Evolutionary conservation across 2,329 filamentous ascomycete genomes (phyloP), one percentile per base, ranked within the genome.

Genomic region (Cordyceps militaris): DNA sequence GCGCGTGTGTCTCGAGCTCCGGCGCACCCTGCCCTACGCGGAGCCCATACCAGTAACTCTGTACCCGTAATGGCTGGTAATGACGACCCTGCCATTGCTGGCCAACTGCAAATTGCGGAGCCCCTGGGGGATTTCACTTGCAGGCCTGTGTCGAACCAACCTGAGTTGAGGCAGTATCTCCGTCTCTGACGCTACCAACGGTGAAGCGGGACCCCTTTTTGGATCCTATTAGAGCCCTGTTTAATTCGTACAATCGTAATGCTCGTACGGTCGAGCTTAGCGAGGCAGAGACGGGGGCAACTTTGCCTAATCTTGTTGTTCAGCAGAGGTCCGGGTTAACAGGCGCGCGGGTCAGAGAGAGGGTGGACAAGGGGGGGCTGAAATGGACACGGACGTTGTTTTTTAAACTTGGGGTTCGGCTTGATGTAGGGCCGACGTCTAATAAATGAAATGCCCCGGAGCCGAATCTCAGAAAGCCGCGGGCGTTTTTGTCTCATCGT

Each of bases 391-490:
- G n/a, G n/a, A n/a, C n/a, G n/a, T n/a, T n/a, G n/a, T n/a, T n/a
- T n/a, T n/a, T n/a, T n/a, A n/a, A n/a, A 44, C 51, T 54, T 54
- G 40, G 51, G 40, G 40, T 54, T 46, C 51, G 51, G 51, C 13
- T 34, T 30, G 42, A 16, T 10, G 26, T n/a, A 30, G 40, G 40
- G 43, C 51, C 51, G 51, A 44, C 7, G 26, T 23, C 28, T 54
- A 38, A 44, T 43, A 13, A 52, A 34, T 26, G 38, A 16, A 53
- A 23, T 32, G 50, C 24, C 38, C 32, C 50, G 50, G 50, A 43
- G 36, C 50, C 50, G 50, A 26, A 38, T 53, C 50, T 42, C 21
- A n/a, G 43, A 32, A 43, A 24, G 23, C 48, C 50, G 50, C 38
- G n/a, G 38, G 50, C 36, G 24, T 9, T 19, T 43, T 43, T 53